These are phyloP conservation scores for Mimosa pudica DNA, from an alignment of 306 rosid genomes.

Conservation along the genomic window DNA sequence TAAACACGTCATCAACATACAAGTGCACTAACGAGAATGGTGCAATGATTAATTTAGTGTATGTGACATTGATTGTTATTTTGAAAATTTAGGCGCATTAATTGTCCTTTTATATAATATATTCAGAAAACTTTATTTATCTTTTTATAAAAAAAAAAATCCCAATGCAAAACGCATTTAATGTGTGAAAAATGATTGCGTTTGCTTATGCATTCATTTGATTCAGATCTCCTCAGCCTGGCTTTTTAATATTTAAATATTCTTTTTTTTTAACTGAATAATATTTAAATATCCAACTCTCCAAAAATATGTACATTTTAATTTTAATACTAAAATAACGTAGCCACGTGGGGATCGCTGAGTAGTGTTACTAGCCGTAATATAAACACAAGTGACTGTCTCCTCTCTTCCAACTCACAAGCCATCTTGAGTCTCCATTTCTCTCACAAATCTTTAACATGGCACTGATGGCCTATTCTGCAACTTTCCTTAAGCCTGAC, in stretches of 20 bases:
- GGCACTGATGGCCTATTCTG: constrained; percentile 69
- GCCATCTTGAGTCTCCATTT: constrained; percentile 6
- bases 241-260: neutral
- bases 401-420: constrained; percentile 12
- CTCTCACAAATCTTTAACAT: constrained; percentile 31
- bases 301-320: too few relatives aligned
- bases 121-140: too few relatives aligned
- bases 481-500: constrained; percentile 45
- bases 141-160: too few relatives aligned
- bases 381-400: constrained; percentile 32
- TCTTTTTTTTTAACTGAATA: too few relatives aligned
- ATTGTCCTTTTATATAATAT: too few relatives aligned
- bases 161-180: neutral
- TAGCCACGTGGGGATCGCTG: neutral
- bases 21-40: too few relatives aligned
- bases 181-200: neutral
- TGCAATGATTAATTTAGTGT: too few relatives aligned
- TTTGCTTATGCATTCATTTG: neutral
- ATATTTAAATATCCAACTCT: too few relatives aligned
- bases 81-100: too few relatives aligned
- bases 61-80: too few relatives aligned
- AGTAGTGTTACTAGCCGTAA: neutral
- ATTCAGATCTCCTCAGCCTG: neutral
- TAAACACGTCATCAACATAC: too few relatives aligned
- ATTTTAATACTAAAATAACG: neutral